These are phyloP conservation scores for Tylopilus rubrobrunneus DNA, from an alignment of 768 basidiomycete species.

Conservation along the genomic window DNA sequence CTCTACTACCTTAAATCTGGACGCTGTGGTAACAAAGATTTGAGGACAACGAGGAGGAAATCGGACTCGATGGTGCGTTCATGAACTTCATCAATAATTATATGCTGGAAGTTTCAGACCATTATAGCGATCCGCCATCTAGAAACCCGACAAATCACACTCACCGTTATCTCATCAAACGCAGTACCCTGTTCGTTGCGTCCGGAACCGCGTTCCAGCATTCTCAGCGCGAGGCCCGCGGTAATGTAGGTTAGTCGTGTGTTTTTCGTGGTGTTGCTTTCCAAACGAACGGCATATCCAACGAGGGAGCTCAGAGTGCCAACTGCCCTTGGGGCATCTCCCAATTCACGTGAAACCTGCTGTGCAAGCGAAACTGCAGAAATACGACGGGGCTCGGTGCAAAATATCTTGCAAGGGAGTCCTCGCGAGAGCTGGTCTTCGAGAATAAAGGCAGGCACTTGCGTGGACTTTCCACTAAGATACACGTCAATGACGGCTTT, in stretches of 20 bases:
- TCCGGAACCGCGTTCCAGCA: conserved; percentile 87
- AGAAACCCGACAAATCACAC: conserved; percentile 15
- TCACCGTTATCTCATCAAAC: conserved; percentile 92
- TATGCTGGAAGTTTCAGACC: conserved; percentile 51
- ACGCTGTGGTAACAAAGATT: conserved; percentile 70
- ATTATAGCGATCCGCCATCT: neutral
- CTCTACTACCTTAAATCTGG: conserved; percentile 74
- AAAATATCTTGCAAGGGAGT: conserved; percentile 83
- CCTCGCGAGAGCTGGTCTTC: conserved; percentile 85
- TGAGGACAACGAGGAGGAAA: conserved; percentile 91
- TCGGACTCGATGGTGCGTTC: conserved; percentile 97
- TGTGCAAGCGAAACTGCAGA: conserved; percentile 95
- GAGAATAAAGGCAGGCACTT: conserved; percentile 90
- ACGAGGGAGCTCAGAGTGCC: conserved; percentile 78
- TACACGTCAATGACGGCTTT: conserved; percentile 3
- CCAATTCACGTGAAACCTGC: conserved; percentile 87
- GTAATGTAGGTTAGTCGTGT: conserved; percentile 85
- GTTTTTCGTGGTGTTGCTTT: conserved; percentile 76
- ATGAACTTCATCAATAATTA: conserved; percentile 97
- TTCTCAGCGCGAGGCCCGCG: conserved; percentile 91
- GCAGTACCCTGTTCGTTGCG: conserved; percentile 68
- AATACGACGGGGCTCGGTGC: conserved; percentile 93
- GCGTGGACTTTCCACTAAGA: conserved; percentile 90
- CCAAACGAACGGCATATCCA: conserved; percentile 92
- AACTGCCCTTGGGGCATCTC: conserved; percentile 74